Conservation (phyloP, 306 rosid genomes). For the Pachyrhizus erosus region DNA sequence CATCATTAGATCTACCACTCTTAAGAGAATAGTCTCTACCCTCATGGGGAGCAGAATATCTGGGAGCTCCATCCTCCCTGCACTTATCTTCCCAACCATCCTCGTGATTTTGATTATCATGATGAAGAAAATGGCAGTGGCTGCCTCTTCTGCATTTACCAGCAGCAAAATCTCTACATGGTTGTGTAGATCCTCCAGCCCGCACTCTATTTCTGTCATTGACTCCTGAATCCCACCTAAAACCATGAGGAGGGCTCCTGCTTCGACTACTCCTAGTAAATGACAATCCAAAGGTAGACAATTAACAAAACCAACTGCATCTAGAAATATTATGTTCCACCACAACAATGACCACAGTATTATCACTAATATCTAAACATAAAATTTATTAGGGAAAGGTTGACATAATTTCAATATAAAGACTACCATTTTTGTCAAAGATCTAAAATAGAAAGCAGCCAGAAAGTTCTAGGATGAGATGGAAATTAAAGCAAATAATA, state of each 20-base stretch:
- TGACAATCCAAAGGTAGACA: constrained; percentile 39
- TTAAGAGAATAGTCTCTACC: constrained; percentile 61
- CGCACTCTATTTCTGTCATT: constrained; percentile 76
- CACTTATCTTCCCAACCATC: constrained; percentile 79
- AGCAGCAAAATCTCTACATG: constrained; percentile 78
- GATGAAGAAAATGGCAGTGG: constrained; percentile 78
- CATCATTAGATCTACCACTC: constrained; percentile 67
- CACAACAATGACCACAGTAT: constrained; percentile 2
- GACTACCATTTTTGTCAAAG: neutral
- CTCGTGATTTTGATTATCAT: constrained; percentile 64
- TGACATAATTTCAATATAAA: constrained; percentile 20
- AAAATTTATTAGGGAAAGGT: constrained; percentile 1
- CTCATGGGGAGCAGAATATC: constrained; percentile 60
- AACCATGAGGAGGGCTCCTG: constrained; percentile 61
- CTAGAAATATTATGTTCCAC: constrained; percentile 30
- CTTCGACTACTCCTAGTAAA: constrained; percentile 55
- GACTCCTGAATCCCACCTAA: constrained; percentile 70
- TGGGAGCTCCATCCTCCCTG: constrained; percentile 74
- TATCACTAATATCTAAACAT: constrained; percentile 14
- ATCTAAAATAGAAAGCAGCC: constrained; percentile 1
- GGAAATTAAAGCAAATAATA: constrained; percentile 23
- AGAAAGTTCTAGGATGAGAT: constrained; percentile 25
- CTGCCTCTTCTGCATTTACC: constrained; percentile 94
- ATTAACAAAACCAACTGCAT: constrained; percentile 43
- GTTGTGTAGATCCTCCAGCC: constrained; percentile 61